These are phyloP conservation scores for Globisporangium nagaii DNA, from an alignment of 352 stramenopile genomes.

Conservation along the genomic window DNA sequence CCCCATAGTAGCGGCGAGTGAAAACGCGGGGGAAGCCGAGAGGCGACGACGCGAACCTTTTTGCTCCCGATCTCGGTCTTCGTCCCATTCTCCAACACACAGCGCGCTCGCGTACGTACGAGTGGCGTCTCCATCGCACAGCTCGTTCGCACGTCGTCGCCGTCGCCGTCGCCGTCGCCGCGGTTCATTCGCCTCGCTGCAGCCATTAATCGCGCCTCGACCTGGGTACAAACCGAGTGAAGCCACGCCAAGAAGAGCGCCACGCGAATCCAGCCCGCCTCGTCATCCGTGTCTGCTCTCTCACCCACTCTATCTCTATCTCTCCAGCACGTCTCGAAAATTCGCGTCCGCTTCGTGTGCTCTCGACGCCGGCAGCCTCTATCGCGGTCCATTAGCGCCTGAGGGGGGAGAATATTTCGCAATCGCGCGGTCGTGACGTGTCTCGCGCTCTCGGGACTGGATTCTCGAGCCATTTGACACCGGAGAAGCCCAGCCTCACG, in stretches of 20 bases:
- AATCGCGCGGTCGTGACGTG: not conserved
- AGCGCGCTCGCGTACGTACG: not conserved
- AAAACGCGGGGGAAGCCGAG: not conserved
- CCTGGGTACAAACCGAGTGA: not conserved
- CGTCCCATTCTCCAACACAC: not conserved
- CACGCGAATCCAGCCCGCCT: too few species aligned
- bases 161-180: too few species aligned
- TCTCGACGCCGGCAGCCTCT: not conserved
- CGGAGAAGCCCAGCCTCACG: not conserved
- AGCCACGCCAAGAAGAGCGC: not conserved
- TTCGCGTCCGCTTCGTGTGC: too few species aligned
- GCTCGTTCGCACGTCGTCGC: too few species aligned
- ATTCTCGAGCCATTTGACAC: not conserved
- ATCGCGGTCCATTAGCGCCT: not conserved
- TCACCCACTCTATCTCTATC: too few species aligned
- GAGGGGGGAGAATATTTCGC: too few species aligned
- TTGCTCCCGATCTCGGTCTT: not conserved
- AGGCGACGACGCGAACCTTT: not conserved
- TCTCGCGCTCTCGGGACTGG: not conserved
- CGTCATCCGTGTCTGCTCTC: too few species aligned
- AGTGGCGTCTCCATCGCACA: not conserved
- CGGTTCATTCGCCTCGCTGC: not conserved
- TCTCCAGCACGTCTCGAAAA: too few species aligned
- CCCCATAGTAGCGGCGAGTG: constrained; percentile 4
- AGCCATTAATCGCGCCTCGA: not conserved